These are phyloP conservation scores for Maudiozyma serrabonitensis DNA, from an alignment of 805 yeast species.

Conservation along the genomic window DNA sequence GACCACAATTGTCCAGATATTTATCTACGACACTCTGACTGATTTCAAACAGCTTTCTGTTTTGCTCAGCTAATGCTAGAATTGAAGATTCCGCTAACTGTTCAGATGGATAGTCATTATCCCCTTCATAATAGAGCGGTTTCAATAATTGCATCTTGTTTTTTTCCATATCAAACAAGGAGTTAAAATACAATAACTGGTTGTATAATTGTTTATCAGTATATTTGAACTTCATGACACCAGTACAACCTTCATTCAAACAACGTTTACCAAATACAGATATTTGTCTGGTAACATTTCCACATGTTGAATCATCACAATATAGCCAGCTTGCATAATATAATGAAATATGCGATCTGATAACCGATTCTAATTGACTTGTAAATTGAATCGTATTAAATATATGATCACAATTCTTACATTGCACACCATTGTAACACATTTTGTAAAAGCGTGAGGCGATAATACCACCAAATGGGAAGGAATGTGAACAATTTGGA, in stretches of 20 bases:
- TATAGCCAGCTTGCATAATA: conserved; percentile 82
- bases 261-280: conserved; percentile 86
- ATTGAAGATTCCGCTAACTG: conserved; percentile 40
- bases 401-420: conserved; percentile 47
- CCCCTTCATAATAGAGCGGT: conserved; percentile 38
- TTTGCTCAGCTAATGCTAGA: conserved; percentile 72
- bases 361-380: conserved; percentile 63
- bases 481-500: conserved; percentile 43
- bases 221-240: conserved; percentile 70
- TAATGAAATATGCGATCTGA: conserved; percentile 57
- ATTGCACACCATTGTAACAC: conserved; percentile 60
- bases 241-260: conserved; percentile 51
- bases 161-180: conserved; percentile 74
- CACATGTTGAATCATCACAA: conserved; percentile 84
- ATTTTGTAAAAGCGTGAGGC: conserved; percentile 52
- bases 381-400: conserved; percentile 49
- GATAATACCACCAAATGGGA: conserved; percentile 67
- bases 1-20: conserved; percentile 73
- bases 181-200: conserved; percentile 69
- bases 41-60: conserved; percentile 47
- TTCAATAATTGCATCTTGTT: conserved; percentile 50
- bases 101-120: conserved; percentile 27
- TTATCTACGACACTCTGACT: conserved; percentile 54
- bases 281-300: conserved; percentile 68
- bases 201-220: conserved; percentile 75